Evolutionary conservation across 2,329 filamentous ascomycete genomes (phyloP), one percentile per base, ranked within the genome.

Genomic region (Claviceps capensis): DNA sequence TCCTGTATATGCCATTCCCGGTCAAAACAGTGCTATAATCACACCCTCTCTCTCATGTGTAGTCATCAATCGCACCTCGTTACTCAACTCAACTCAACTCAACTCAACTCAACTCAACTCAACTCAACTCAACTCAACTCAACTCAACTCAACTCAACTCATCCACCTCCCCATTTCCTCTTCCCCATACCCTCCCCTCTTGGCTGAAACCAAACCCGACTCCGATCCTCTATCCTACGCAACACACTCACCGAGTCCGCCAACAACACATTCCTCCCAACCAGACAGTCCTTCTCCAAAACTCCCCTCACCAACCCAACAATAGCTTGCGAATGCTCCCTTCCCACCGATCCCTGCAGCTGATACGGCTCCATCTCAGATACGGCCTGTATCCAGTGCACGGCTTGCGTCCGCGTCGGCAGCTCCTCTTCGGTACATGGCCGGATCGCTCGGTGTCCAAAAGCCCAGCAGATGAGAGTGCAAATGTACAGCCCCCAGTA

Each of bases 381-480:
- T 51, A 76, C 69, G 42, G 57, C 63, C 52, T 66, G 64, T 56
- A 70, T 62, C 72, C 67, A 73, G 40, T 54, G 59, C 26, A 66
- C 51, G 23, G 66, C 63, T 19, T 63, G 61, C 47, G 59, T 59
- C 52, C 56, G 61, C 38, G 37, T 52, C 49, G 58, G 61, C 54
- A 56, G 58, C 44, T 54, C 47, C 42, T 55, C 57, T 26, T 45
- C 56, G 42, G 48, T 54, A 16, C 51, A 57, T 47, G 52, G 55
- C 47, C 56, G 53, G 53, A 56, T 61, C 40, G 57, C 57, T 8
- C 55, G 54, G 52, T 75, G 67, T 2, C 72, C 70, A 56, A 74
- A 77, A 1, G 77, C 76, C 79, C 79, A 82, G 65, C 75, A 79
- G 56, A 82, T 75, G 48, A 82, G 68, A 7, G 75, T 68, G 55